Conservation (phyloP, 192 early-diverging fungal genomes). For the Podila minutissima region DNA sequence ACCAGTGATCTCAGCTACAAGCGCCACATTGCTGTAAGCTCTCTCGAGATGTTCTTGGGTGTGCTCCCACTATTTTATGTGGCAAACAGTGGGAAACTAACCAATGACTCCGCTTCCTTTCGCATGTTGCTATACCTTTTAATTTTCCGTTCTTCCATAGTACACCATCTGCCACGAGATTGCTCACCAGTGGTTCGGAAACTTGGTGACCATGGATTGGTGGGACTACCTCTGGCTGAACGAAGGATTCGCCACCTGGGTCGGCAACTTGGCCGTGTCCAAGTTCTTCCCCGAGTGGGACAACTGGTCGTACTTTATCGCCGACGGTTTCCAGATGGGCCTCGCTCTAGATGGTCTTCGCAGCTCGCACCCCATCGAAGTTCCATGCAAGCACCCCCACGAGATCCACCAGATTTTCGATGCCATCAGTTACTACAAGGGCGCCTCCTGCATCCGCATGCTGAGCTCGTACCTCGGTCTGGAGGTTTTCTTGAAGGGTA, state of each 20-base stretch:
- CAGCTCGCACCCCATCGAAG: conserved; percentile 93
- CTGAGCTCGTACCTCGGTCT: conserved; percentile 78
- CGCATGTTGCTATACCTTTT: not conserved
- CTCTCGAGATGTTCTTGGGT: not conserved
- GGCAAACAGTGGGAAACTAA: too few species aligned
- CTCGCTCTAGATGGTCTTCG: conserved; percentile 84
- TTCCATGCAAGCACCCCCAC: conserved; percentile 81
- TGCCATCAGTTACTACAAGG: conserved; percentile 91
- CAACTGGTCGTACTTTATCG: conserved; percentile 90
- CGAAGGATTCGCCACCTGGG: conserved; percentile 98
- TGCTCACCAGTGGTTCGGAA: conserved; percentile 93
- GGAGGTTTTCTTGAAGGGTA: conserved; percentile 75
- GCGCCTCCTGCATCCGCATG: conserved; percentile 95
- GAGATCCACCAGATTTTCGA: conserved; percentile 98
- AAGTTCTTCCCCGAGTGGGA: conserved; percentile 95
- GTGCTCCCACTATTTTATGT: not conserved
- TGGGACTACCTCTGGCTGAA: conserved; percentile 97
- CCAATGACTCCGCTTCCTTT: too few species aligned
- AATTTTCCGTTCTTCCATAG: not conserved
- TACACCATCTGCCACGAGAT: conserved; percentile 93
- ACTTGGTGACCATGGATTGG: conserved; percentile 97
- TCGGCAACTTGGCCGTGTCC: conserved; percentile 88
- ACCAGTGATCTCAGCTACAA: conserved; percentile 78
- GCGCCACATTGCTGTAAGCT: conserved; percentile 74
- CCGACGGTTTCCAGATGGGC: conserved; percentile 79